Evolutionary conservation across 1,284 basidiomycete species (phyloP).

Genomic region (Lignosus rhinocerotis): DNA sequence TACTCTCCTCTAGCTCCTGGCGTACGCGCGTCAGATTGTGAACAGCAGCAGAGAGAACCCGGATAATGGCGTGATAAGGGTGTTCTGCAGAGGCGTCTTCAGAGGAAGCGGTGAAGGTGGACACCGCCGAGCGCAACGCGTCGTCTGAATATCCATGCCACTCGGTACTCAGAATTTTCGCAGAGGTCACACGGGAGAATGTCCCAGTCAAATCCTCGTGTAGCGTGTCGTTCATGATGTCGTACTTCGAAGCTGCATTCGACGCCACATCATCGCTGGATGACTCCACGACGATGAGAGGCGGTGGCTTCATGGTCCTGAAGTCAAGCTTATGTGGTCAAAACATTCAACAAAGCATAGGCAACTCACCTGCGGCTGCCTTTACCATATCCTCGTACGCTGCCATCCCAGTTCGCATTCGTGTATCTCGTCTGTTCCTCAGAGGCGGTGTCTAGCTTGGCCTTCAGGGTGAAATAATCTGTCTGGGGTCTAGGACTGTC

Average conservation of each 20-base stretch:
- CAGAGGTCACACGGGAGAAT: conserved; percentile 21
- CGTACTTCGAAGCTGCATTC: conserved; percentile 21
- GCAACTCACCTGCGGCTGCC: conserved; percentile 24
- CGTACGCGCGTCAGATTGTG: conserved; percentile 55
- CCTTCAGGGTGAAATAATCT: conserved; percentile 63
- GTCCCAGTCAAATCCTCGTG: conserved; percentile 1
- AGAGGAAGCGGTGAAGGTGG: conserved; percentile 44
- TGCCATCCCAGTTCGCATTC: conserved; percentile 58
- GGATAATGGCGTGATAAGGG: conserved; percentile 65
- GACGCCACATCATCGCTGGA: conserved; percentile 37
- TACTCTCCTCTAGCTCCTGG: conserved; percentile 61
- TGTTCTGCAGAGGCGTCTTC: conserved; percentile 48
- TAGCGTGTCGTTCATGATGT: conserved; percentile 9
- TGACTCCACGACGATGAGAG: conserved; percentile 60
- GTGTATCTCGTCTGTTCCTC: conserved; percentile 29
- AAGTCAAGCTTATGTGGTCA: neutral
- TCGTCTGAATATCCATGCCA: conserved; percentile 77
- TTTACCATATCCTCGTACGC: conserved; percentile 54
- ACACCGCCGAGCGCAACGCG: conserved; percentile 62
- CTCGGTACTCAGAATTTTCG: conserved; percentile 55
- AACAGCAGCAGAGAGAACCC: conserved; percentile 68
- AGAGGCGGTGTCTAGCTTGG: conserved; percentile 51
- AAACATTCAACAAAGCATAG: neutral
- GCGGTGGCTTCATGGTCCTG: conserved; percentile 31
- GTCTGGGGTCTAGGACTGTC: conserved; percentile 33